These are phyloP conservation scores for Ordospora colligata DNA, from an alignment of 371 early-diverging fungal species.

Conservation along the genomic window DNA sequence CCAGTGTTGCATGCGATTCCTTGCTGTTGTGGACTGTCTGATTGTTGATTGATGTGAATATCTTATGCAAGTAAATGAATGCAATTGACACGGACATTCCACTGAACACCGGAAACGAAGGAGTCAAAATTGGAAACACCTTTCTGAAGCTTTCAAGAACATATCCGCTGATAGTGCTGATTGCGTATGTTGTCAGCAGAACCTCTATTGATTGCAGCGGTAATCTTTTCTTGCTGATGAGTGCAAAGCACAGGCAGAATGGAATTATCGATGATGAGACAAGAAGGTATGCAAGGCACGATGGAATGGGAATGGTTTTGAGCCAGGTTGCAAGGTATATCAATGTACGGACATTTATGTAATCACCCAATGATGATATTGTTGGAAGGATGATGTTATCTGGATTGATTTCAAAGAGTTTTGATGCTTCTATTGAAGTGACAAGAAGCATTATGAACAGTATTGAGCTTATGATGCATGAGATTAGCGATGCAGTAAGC, in stretches of 20 bases:
- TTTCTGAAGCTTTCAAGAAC: conserved; percentile 33
- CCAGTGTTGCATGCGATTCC: conserved; percentile 11
- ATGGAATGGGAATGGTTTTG: neutral
- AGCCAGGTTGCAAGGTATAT: conserved; percentile 39
- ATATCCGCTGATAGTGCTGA: conserved; percentile 33
- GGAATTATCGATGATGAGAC: conserved; percentile 1
- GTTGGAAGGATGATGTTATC: conserved; percentile 59
- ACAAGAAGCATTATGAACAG: conserved; percentile 50
- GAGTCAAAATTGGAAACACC: conserved; percentile 31
- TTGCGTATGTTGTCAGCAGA: conserved; percentile 26
- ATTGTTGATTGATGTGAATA: conserved; percentile 32
- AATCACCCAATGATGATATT: conserved; percentile 55
- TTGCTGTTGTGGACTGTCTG: neutral
- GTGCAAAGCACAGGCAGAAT: conserved; percentile 27
- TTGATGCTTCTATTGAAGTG: conserved; percentile 35
- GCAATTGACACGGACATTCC: conserved; percentile 45
- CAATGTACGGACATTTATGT: conserved; percentile 34
- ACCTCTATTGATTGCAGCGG: conserved; percentile 42
- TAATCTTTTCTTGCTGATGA: conserved; percentile 23
- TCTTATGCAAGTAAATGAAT: conserved; percentile 45
- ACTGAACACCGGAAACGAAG: conserved; percentile 44
- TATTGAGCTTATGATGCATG: conserved; percentile 49
- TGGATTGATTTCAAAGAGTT: conserved; percentile 40
- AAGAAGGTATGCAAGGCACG: neutral
- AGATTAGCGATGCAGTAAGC: conserved; percentile 34